Base-by-base conservation (phyloP, 116 monocot genomes). In the Posidonia oceanica region DNA sequence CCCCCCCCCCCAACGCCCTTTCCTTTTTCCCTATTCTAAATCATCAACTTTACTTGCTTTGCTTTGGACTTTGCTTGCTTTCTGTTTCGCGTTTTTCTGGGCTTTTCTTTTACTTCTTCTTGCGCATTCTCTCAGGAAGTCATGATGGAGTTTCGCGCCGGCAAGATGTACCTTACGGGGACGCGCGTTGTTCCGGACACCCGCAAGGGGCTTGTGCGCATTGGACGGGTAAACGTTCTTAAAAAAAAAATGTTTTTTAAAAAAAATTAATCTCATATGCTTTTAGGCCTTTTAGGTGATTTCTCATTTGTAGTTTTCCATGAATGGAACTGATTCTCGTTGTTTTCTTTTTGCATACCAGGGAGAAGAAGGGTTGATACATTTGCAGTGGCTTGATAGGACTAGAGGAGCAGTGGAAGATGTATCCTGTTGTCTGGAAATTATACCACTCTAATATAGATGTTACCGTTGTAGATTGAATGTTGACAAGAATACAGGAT, bases 301-400 rank as follows among this genome's bases (percentile, higher is more conserved):
- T 52, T 16, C 48, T 54, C 14, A 12, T 52, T 66, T 14, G 18
- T 21, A 18, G 14, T 66, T 48, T 48, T 66, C 20, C 2, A 48
- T 48, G 6, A 0, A 7, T 48, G 48, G 48, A 48, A 10, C 48
- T 48, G 48, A 48, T 68, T 51, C 22, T 52, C 16, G 4, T 18
- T 2, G 15, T 68, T 54, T 22, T 68, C 14, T 3, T 64, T 57
- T 23, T 52, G 39, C 7, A 64, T 38, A 16, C 14, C 61, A 97
- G 96, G 89, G 87, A 63, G 96, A 97, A 40, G 96, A 97, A 87
- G 96, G 96, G 69, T 85, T 97, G 54, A 59, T 87, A 23, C 92
- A 97, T 85, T 89, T 97, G 65, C 89, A 97, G 69, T 91, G 96
- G 96, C 75, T 97, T 83, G 92, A 97, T 74, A 84, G 96, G 29